These are phyloP conservation scores for Saccharomycopsis hybrid DNA, from an alignment of 1,139 yeast genomes.

Conservation along the genomic window DNA sequence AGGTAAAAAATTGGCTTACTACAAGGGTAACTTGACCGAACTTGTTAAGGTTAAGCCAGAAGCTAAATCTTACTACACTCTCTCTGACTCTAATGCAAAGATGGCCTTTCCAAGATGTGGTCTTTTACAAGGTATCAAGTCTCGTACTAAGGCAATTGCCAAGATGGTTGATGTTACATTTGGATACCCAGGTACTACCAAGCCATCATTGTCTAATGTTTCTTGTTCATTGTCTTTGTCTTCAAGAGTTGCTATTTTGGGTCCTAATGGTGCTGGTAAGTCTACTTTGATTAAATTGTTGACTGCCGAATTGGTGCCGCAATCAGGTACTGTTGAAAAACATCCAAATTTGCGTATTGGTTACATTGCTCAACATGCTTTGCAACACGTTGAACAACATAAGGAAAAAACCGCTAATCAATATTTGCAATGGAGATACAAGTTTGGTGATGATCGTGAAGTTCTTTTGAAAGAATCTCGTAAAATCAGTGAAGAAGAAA, in stretches of 20 bases:
- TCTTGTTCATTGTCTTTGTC: constrained; percentile 86
- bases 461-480: constrained; percentile 90
- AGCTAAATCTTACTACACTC: constrained; percentile 93
- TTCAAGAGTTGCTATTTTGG: constrained; percentile 92
- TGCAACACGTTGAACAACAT: constrained; percentile 95
- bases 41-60: constrained; percentile 92
- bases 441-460: constrained; percentile 97
- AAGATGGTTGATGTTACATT: constrained; percentile 82
- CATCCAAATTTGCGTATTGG: constrained; percentile 98
- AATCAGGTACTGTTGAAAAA: constrained; percentile 86
- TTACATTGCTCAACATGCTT: constrained; percentile 96
- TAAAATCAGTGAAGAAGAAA: constrained; percentile 78
- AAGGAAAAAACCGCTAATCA: constrained; percentile 97
- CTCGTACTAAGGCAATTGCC: constrained; percentile 92
- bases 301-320: constrained; percentile 87
- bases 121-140: constrained; percentile 89
- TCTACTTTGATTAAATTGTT: constrained; percentile 88
- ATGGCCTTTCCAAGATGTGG: constrained; percentile 99
- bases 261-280: constrained; percentile 99
- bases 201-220: constrained; percentile 74
- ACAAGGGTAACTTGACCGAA: constrained; percentile 91
- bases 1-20: constrained; percentile 87
- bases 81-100: constrained; percentile 86
- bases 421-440: constrained; percentile 96
- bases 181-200: constrained; percentile 81